Base-by-base conservation (phyloP, 345 rosid genomes). In the Cardiospermum halicacabum region DNA sequence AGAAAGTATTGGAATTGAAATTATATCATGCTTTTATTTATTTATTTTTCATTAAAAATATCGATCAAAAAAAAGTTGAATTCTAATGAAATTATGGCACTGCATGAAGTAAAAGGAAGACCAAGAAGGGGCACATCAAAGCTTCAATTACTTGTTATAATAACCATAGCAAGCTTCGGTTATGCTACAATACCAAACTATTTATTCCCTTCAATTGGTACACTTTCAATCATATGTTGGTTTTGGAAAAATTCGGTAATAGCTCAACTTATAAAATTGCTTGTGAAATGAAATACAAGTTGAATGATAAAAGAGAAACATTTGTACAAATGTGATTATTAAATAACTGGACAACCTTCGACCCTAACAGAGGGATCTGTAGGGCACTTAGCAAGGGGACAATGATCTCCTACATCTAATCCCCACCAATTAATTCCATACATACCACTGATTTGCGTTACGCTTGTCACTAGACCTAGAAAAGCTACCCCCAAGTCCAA, bases 111-210 rank as follows among this genome's bases (percentile, higher is more conserved):
- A 15, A 73, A 67, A 5, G 60, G 11, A 32, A 66, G 78, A 30
- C 30, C 26, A 0, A 70, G 68, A 30, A 61, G 73, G 24, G 70
- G 68, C 22, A 28, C 31, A 0, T 66, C 58, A 0, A 62, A 74
- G 39, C 64, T 74, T 36, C 81, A 77, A 12, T 70, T 67, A 54
- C 70, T 77, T 31, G 6, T 58, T 31, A 54, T 49, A 3, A 75
- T 71, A 25, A 54, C 70, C 49, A 22, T 73, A 1, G 40, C 60
- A 21, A 73, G 77, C 31, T 77, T 73, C 45, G 66, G 75, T 19
- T 74, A 74, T 48, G 72, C 68, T 25, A 19, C 57, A 6, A 4
- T 74, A 64, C 78, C 78, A 19, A 66, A 70, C 19, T 65, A 64
- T 6, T 28, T 77, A 11, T 70, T 77, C 59, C 75, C 68, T 7